Percentiles rank a stretch among this genome's conserved stretches.
These are phyloP conservation scores for Ganoderma meredithae DNA, from an alignment of 1,284 basidiomycete species.

Conservation along the genomic window DNA sequence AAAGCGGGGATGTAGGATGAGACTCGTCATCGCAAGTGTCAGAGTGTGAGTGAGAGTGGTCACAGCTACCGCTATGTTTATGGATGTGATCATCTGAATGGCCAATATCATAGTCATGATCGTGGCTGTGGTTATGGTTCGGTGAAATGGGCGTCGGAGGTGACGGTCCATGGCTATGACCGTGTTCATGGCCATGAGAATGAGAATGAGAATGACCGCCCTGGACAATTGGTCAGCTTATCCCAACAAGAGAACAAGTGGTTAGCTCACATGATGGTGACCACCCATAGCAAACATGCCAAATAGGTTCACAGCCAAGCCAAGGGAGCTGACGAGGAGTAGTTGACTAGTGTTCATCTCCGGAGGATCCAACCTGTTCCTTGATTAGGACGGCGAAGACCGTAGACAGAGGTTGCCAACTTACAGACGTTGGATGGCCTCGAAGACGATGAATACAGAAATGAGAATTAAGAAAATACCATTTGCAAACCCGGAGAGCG, in stretches of 20 bases:
- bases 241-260: background rate
- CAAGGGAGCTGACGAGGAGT: slow-evolving; percentile 88
- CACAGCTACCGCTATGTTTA: slow-evolving; percentile 26
- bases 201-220: slow-evolving; percentile 61
- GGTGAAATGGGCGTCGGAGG: slow-evolving; percentile 28
- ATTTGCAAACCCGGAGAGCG: slow-evolving; percentile 97
- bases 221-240: slow-evolving; percentile 38
- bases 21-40: slow-evolving; percentile 26
- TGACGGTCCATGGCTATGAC: slow-evolving; percentile 41
- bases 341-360: slow-evolving; percentile 98
- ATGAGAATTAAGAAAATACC: slow-evolving; percentile 97
- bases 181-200: slow-evolving; percentile 46
- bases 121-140: slow-evolving; percentile 18
- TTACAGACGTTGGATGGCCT: slow-evolving; percentile 94
- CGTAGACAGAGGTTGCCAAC: slow-evolving; percentile 40
- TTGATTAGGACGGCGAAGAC: background rate
- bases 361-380: slow-evolving; percentile 85
- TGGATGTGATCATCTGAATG: slow-evolving; percentile 34
- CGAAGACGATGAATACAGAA: slow-evolving; percentile 98
- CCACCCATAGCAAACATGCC: slow-evolving; percentile 99
- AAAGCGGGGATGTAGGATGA: slow-evolving; percentile 34
- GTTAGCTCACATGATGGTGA: slow-evolving; percentile 76
- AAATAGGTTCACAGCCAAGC: slow-evolving; percentile 94
- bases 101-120: slow-evolving; percentile 11
- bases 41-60: slow-evolving; percentile 36